Evolutionary conservation across 768 basidiomycete genomes (phyloP).

Genomic region (Chalciporus piperatus): DNA sequence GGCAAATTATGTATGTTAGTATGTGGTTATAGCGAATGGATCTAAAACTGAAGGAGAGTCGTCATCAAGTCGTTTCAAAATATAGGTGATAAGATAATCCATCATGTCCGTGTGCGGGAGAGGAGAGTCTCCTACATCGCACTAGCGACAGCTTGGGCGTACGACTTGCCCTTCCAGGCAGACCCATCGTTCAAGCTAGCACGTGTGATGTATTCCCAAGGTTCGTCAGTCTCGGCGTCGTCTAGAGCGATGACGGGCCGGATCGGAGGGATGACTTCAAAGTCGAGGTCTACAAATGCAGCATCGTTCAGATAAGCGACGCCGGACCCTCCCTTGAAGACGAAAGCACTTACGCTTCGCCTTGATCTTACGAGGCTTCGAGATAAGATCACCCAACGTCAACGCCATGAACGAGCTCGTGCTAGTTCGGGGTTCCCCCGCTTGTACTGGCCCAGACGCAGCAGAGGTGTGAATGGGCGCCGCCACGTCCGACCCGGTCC

Average conservation of each 20-base stretch:
- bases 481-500: background rate
- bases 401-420: constrained; percentile 15
- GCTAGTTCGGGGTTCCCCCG: constrained; percentile 1
- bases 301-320: background rate
- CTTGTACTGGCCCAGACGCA: background rate
- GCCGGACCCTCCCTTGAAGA: background rate
- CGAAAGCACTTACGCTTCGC: constrained; percentile 21
- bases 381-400: constrained; percentile 28
- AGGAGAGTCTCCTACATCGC: constrained; percentile 16
- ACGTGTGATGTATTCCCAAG: constrained; percentile 33
- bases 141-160: constrained; percentile 27
- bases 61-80: constrained; percentile 12
- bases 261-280: constrained; percentile 30
- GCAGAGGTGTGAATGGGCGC: background rate
- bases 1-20: constrained; percentile 14
- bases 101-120: background rate
- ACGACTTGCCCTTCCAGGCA: constrained; percentile 32
- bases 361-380: constrained; percentile 21
- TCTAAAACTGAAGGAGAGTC: constrained; percentile 17
- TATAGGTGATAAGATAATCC: constrained; percentile 2
- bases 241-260: constrained; percentile 33
- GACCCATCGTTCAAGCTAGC: constrained; percentile 26
- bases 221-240: constrained; percentile 26
- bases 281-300: constrained; percentile 21
- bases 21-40: constrained; percentile 13